Percentiles rank a stretch among this genome's conserved stretches.
Evolutionary conservation across 371 early-diverging fungal genomes (phyloP).

Genomic region (Mucor sp.): DNA sequence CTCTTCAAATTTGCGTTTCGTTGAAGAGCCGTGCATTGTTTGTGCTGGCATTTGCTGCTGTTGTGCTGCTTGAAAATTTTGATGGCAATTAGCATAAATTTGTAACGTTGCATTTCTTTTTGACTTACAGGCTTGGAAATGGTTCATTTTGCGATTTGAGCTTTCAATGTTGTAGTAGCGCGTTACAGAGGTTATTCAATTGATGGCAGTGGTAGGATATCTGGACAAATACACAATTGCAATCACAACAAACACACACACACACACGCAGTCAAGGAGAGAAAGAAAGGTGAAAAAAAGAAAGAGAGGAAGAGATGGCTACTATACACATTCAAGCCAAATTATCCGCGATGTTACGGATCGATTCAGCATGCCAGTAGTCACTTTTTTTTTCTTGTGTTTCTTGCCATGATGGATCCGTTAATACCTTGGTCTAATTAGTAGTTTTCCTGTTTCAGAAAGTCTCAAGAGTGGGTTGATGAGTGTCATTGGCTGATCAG

Average conservation of each 20-base stretch:
- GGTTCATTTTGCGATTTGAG: not conserved
- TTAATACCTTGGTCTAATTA: not conserved
- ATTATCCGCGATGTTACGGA: not conserved
- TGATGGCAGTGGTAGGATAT: not conserved
- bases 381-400: not conserved
- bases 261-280: not conserved
- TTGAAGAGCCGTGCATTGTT: not conserved
- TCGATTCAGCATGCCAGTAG: not conserved
- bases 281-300: not conserved
- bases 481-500: not conserved
- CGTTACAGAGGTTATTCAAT: not conserved
- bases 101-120: slow-evolving; percentile 1
- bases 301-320: not conserved
- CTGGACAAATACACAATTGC: not conserved
- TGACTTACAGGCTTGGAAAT: not conserved
- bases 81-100: not conserved
- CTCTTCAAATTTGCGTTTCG: not conserved
- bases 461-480: not conserved
- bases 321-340: not conserved
- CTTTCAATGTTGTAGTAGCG: not conserved
- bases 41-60: slow-evolving; percentile 1
- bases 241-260: too few species aligned
- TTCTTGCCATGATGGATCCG: not conserved
- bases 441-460: not conserved
- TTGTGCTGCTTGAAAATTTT: not conserved